Percentiles rank a stretch among this genome's conserved stretches.
Conservation (phyloP, 495 filamentous ascomycete genomes). For the Xylaria grammica region DNA sequence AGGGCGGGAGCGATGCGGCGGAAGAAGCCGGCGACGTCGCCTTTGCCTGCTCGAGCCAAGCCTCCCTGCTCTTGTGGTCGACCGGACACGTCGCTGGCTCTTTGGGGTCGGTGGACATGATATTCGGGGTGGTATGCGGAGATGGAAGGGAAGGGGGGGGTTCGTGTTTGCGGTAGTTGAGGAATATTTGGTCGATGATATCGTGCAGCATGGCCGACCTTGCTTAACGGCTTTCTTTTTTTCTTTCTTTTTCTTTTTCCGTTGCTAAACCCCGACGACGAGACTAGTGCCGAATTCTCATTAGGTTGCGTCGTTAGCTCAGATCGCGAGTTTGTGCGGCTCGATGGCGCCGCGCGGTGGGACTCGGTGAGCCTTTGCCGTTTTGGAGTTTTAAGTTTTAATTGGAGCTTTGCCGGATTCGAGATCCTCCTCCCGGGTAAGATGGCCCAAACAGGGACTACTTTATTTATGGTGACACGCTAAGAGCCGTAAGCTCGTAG, state of each 20-base stretch:
- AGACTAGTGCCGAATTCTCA: neutral
- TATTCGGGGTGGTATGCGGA: neutral
- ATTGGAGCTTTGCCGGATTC: neutral
- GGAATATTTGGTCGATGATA: constrained; percentile 18
- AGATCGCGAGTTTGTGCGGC: neutral
- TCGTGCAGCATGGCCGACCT: constrained; percentile 11
- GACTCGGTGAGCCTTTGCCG: constrained; percentile 1
- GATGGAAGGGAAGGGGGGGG: neutral
- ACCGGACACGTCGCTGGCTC: constrained; percentile 70
- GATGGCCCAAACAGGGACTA: no score
- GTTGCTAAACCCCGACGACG: neutral
- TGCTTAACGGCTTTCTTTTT: constrained; percentile 31
- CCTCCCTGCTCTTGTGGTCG: constrained; percentile 81
- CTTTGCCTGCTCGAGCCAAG: constrained; percentile 69
- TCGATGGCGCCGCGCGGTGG: neutral
- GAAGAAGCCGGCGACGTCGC: constrained; percentile 26
- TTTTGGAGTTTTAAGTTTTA: constrained; percentile 9
- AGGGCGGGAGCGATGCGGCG: constrained; percentile 28
- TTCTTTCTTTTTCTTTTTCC: no score
- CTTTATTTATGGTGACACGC: no score
- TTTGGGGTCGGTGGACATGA: constrained; percentile 13
- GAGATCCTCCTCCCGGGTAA: constrained; percentile 1
- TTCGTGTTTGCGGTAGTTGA: neutral
- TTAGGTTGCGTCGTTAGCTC: neutral
- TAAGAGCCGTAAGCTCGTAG: no score